Base-by-base conservation (phyloP, 306 rosid genomes). In the Fagus sylvatica region DNA sequence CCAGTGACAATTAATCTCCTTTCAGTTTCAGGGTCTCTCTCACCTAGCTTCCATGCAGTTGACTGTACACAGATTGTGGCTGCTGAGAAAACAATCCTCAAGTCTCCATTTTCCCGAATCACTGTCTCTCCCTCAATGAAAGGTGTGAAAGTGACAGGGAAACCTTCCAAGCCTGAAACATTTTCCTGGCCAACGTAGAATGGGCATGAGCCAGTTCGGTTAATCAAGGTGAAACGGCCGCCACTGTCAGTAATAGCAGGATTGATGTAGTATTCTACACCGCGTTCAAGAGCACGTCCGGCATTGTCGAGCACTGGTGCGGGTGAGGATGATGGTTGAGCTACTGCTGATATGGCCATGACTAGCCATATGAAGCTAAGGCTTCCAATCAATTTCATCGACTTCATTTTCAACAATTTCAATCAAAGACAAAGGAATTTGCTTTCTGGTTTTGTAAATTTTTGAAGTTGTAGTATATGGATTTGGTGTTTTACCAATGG, bases 181-280 rank as follows among this genome's bases (percentile, higher is more conserved):
- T 79, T 86, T 39, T 84, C 83, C 61, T 85, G 91, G 17, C 89
- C 96, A 1, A 75, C 93, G 4, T 76, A 72, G 0, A 73, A 2
- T 1, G 93, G 90, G 78, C 93, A 91, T 2, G 84, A 33, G 1
- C 0, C 6, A 12, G 70, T 91, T 22, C 81, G 60, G 37, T 9
- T 0, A 19, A 91, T 46, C 51, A 91, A 76, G 12, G 96, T 85
- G 77, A 87, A 69, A 7, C 72, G 85, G 32, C 91, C 91, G 2
- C 96, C 91, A 19, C 0, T 76, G 15, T 87, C 93, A 4, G 93
- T 87, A 55, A 85, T 87, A 3, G 89, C 92, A 0, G 92, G 93
- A 37, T 77, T 87, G 68, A 91, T 86, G 88, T 83, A 86, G 86
- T 91, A 91, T 0, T 87, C 80, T 19, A 51, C 82, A 0, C 82